These are phyloP conservation scores for Globisporangium orthogonon DNA, from an alignment of 352 stramenopile genomes.

Conservation along the genomic window DNA sequence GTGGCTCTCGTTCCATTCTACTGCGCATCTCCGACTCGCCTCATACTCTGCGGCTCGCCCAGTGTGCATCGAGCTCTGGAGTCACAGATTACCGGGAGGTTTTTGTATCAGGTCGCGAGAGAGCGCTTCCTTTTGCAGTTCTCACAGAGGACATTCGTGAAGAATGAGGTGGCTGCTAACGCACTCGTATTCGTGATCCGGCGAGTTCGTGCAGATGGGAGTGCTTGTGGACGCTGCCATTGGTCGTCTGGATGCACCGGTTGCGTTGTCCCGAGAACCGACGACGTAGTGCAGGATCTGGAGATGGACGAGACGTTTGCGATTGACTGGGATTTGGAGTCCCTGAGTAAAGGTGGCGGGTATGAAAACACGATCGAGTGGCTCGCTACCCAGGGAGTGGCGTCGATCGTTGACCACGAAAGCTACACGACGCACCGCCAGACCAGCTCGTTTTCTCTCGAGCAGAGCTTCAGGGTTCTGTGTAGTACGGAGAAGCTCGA, in stretches of 20 bases:
- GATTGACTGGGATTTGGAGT: conserved; percentile 48
- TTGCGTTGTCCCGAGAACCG: conserved; percentile 30
- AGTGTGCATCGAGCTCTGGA: conserved; percentile 21
- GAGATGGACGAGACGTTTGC: conserved; percentile 52
- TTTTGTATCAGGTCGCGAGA: conserved; percentile 22
- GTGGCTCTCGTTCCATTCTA: conserved; percentile 48
- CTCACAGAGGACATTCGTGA: conserved; percentile 1
- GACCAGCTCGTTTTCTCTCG: conserved; percentile 22
- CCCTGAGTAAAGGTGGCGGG: background rate
- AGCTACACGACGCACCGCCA: conserved; percentile 31
- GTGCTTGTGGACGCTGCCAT: conserved; percentile 39
- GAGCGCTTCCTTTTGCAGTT: conserved; percentile 13
- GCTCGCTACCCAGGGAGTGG: conserved; percentile 15
- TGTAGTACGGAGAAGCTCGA: conserved; percentile 42
- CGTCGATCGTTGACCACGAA: conserved; percentile 22
- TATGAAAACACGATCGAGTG: conserved; percentile 12
- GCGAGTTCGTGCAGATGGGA: conserved; percentile 34
- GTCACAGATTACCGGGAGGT: conserved; percentile 18
- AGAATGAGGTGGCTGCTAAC: background rate
- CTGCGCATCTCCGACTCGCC: conserved; percentile 27
- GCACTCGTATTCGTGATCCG: conserved; percentile 32
- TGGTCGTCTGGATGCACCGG: conserved; percentile 45
- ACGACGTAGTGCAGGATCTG: conserved; percentile 26
- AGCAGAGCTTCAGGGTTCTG: conserved; percentile 36
- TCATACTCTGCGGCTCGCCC: conserved; percentile 28